Evolutionary conservation across 2,329 filamentous ascomycete genomes (phyloP), one percentile per base, ranked within the genome.

Genomic region (Aspergillus aculeatinus): DNA sequence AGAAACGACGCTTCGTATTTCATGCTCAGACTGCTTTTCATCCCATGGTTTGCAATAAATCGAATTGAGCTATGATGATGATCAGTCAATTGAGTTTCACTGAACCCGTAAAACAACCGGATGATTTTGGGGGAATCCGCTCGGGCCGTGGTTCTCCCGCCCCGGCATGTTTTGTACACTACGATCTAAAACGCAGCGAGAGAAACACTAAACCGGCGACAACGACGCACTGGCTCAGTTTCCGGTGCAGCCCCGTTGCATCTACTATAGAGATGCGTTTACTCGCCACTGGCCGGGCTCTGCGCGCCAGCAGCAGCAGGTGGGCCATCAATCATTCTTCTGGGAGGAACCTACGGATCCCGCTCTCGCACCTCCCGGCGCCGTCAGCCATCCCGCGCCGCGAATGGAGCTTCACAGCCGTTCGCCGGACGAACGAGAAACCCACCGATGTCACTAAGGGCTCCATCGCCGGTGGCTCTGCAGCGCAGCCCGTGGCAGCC

Each of bases 401-500:
- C 60, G 64, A 64, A 60, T 74, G 67, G 67, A 77, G 72, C 68
- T 76, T 72, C 29, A 74, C 74, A 48, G 39, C 70, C 55, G 62
- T 63, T 64, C 70, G 69, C 61, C 60, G 62, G 33, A 65, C 63
- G 21, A 60, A 66, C 48, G 66, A 67, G n/a, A 61, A 47, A 33
- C 5, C 16, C 19, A 27, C 56, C 52, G 25, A 59, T 52, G 48
- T 42, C 51, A 55, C 60, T 52, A 42, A 61, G 51, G 21, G 63
- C 19, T 12, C 62, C n/a, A 29, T 23, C 21, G 31, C 33, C 14
- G 33, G 35, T 2, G n/a, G 56, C 31, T 56, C 60, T 12, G 48
- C 44, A 5, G 57, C 55, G 11, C 68, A 72, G 33, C 69, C 72
- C 23, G 76, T 89, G 63, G 81, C 78, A 11, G 83, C 95, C 64